Percentiles rank a stretch among this genome's conserved stretches.
Evolutionary conservation across 345 rosid species (phyloP).

Genomic region (Bruguiera parviflora): DNA sequence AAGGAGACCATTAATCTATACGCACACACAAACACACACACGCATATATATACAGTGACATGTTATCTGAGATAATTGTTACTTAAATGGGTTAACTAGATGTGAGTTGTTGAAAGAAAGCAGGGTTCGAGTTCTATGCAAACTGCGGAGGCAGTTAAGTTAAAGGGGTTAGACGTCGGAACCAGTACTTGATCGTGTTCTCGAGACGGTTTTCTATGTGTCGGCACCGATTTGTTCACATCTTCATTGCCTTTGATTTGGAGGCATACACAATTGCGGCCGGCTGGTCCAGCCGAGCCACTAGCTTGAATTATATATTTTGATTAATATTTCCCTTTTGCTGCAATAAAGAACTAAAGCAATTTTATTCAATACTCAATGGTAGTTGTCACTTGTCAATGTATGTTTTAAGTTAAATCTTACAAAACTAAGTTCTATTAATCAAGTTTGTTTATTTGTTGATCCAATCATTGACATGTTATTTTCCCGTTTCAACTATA

Average conservation of each 20-base stretch:
- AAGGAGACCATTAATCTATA: background rate
- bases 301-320: background rate
- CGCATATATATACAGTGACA: background rate
- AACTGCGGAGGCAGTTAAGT: background rate
- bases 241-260: constrained; percentile 13
- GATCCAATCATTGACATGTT: no score
- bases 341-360: no score
- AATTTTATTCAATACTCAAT: no score
- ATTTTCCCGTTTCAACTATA: no score
- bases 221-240: constrained; percentile 38
- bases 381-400: no score
- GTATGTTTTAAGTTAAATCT: no score
- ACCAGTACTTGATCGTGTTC: background rate
- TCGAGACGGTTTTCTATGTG: constrained; percentile 10
- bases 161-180: background rate
- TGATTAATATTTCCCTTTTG: no score
- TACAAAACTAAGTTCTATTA: no score
- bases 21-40: no score
- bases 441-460: no score
- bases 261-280: constrained; percentile 10
- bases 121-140: constrained; percentile 18
- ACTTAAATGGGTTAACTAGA: background rate
- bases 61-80: background rate
- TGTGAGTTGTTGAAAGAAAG: background rate
- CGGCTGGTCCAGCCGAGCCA: background rate